Conservation (phyloP, 805 yeast species). For the Saccharomycopsis sp. region DNA sequence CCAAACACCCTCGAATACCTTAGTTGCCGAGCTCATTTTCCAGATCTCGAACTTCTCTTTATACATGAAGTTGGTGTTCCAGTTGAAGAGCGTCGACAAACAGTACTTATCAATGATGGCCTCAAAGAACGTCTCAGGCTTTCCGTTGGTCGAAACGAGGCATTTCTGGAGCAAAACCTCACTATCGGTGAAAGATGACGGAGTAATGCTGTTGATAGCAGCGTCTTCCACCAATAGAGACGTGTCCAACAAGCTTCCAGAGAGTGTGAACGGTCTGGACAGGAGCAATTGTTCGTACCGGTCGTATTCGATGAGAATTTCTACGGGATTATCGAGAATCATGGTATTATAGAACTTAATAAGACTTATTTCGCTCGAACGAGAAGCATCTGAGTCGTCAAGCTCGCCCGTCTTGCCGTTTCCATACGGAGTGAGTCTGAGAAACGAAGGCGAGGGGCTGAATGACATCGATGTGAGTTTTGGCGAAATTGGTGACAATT, state of each 20-base stretch:
- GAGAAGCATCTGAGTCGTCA: not conserved
- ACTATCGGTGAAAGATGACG: no score
- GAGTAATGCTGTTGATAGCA: no score
- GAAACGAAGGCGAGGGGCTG: not conserved
- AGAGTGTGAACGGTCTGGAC: not conserved
- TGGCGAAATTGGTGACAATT: not conserved
- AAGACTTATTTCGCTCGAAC: conserved; percentile 2
- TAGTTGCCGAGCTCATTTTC: conserved; percentile 75
- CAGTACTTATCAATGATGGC: conserved; percentile 21
- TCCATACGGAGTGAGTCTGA: not conserved
- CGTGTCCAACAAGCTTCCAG: not conserved
- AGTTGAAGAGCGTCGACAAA: conserved; percentile 37
- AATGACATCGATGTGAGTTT: not conserved
- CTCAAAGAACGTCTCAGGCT: conserved; percentile 26
- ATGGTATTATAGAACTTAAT: conserved; percentile 22
- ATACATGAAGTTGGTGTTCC: conserved; percentile 63
- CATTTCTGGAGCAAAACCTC: no score
- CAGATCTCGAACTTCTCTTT: conserved; percentile 81
- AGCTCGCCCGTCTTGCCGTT: not conserved
- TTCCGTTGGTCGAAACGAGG: not conserved
- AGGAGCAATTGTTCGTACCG: not conserved
- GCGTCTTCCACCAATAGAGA: not conserved
- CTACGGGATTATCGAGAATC: conserved; percentile 21
- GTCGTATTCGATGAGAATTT: conserved; percentile 12
- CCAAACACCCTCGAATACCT: conserved; percentile 54